Conservation (phyloP, 23 red algal species). For the Gracilaria gracilis region DNA sequence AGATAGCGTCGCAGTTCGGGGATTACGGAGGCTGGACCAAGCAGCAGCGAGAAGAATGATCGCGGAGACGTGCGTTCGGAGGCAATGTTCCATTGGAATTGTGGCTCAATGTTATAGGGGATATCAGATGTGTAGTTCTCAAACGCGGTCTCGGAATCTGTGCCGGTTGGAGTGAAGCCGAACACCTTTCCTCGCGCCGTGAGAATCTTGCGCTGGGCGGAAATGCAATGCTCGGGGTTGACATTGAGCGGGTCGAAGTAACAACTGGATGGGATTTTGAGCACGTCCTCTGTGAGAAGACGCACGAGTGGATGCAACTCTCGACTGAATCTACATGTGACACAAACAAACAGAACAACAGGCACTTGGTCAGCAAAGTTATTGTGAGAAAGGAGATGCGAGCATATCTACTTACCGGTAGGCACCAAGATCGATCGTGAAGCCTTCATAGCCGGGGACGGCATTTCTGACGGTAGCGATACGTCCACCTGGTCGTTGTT, state of each 20-base stretch:
- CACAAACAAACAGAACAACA: too few species aligned
- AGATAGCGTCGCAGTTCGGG: constrained; percentile 34
- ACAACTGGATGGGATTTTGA: not conserved
- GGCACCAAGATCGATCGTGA: too few species aligned
- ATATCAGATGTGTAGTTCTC: constrained; percentile 3
- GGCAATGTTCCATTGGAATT: constrained; percentile 39
- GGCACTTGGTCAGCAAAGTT: too few species aligned
- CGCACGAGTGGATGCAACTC: constrained; percentile 7
- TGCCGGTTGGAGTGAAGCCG: constrained; percentile 11
- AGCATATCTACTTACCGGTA: too few species aligned
- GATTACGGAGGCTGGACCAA: constrained; percentile 35
- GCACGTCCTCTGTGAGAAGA: constrained; percentile 4
- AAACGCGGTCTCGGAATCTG: constrained; percentile 14
- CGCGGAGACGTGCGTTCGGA: not conserved
- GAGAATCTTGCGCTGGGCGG: not conserved
- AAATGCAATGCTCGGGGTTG: not conserved
- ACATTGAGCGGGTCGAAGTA: constrained; percentile 30
- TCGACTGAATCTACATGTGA: too few species aligned
- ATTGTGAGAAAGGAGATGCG: too few species aligned
- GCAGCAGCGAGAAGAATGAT: not conserved
- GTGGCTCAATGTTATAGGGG: constrained; percentile 33
- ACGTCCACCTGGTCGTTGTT: not conserved
- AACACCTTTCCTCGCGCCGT: constrained; percentile 24
- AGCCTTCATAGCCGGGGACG: too few species aligned
- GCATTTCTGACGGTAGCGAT: too few species aligned